Percentiles rank a stretch among this genome's conserved stretches.
Conservation (phyloP, 208 protist species). For the Paratrypanosoma confusum region DNA sequence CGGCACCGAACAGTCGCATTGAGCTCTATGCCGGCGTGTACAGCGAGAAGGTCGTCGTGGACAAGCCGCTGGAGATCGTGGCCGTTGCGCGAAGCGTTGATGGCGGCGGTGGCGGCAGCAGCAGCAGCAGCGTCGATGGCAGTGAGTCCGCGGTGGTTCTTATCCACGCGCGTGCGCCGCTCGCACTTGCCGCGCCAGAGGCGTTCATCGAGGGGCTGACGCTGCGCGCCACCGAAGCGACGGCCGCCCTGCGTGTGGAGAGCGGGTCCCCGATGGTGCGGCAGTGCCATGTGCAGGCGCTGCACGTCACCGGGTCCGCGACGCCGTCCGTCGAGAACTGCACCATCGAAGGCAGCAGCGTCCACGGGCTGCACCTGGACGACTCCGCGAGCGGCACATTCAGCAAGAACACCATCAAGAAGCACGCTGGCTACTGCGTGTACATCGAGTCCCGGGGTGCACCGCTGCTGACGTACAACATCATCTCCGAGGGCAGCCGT, state of each 20-base stretch:
- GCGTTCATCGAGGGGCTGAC: constrained; percentile 19
- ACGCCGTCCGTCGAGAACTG: constrained; percentile 19
- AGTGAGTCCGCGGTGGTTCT: constrained; percentile 10
- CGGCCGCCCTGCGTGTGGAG: not conserved
- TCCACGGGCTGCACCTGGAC: constrained; percentile 19
- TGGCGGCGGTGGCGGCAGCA: too few species aligned
- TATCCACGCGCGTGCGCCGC: constrained; percentile 9
- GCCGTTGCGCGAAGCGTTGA: too few species aligned
- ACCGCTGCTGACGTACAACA: constrained; percentile 24
- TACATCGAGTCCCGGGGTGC: constrained; percentile 16
- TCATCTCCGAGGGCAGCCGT: constrained; percentile 10
- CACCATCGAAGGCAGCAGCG: constrained; percentile 14
- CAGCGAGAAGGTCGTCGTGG: constrained; percentile 22
- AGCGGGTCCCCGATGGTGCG: constrained; percentile 13
- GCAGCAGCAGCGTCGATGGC: constrained; percentile 15
- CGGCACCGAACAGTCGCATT: constrained; percentile 27
- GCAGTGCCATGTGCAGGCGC: constrained; percentile 18
- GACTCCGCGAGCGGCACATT: constrained; percentile 20
- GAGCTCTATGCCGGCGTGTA: constrained; percentile 28
- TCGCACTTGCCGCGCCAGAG: constrained; percentile 22
- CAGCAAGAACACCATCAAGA: constrained; percentile 24
- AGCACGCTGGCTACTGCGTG: constrained; percentile 21
- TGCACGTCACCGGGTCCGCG: constrained; percentile 26
- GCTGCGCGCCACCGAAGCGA: constrained; percentile 14
- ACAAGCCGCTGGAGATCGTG: constrained; percentile 34